Conservation (phyloP, 1,284 basidiomycete genomes). For the Gymnopus androsaceus region DNA sequence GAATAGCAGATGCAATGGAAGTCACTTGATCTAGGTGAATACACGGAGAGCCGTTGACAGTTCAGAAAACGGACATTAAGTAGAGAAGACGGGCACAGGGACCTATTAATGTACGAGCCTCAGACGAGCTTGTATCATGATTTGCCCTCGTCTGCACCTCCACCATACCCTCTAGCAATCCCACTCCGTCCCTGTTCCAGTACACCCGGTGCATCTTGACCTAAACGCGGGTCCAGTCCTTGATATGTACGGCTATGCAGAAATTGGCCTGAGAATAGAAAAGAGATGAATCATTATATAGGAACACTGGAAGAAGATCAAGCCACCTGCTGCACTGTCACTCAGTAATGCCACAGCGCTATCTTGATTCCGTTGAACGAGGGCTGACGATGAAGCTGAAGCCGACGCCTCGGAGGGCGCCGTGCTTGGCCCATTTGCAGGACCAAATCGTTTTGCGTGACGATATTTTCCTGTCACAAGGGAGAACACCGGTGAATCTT, state of each 20-base stretch:
- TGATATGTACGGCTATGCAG: conserved; percentile 73
- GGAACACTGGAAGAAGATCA: background rate
- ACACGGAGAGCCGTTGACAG: too few species aligned
- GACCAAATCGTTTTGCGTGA: conserved; percentile 68
- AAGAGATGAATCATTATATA: conserved; percentile 1
- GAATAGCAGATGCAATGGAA: too few species aligned
- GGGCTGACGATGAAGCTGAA: conserved; percentile 47
- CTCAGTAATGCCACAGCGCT: conserved; percentile 53
- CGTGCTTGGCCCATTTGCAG: background rate
- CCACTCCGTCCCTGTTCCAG: conserved; percentile 90
- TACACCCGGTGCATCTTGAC: conserved; percentile 77
- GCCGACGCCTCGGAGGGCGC: conserved; percentile 32
- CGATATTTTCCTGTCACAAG: conserved; percentile 87
- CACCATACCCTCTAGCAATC: conserved; percentile 81
- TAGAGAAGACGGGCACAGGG: background rate
- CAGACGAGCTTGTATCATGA: background rate
- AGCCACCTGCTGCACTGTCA: conserved; percentile 74
- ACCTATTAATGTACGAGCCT: background rate
- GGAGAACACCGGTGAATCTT: conserved; percentile 81
- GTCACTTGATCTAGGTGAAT: too few species aligned
- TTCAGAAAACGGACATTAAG: background rate
- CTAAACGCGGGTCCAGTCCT: conserved; percentile 82
- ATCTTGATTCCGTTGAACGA: conserved; percentile 64
- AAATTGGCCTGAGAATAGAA: conserved; percentile 54
- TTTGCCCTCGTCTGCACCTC: background rate